Evolutionary conservation across 2,329 filamentous ascomycete species (phyloP).

Genomic region (Fusarium buxicola): DNA sequence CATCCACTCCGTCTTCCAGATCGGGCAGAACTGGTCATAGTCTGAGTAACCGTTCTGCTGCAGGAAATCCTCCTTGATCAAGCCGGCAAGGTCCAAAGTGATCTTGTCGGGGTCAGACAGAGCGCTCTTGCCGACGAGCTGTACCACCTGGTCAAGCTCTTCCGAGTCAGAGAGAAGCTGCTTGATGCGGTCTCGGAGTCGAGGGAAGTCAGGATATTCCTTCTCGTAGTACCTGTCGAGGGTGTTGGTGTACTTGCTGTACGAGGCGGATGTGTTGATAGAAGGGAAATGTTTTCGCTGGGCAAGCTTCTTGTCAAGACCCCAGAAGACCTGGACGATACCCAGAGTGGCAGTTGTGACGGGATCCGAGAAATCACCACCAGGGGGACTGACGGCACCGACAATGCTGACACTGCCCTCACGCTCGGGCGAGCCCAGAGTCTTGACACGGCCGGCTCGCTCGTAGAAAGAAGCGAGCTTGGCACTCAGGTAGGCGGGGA

Average conservation of each 20-base stretch:
- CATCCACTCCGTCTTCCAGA: constrained; percentile 99
- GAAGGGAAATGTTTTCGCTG: constrained; percentile 99
- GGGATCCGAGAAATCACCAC: constrained; percentile 99
- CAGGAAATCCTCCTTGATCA: constrained; percentile 98
- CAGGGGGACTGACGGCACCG: constrained; percentile 94
- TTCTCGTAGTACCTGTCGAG: constrained; percentile 96
- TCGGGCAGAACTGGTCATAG: constrained; percentile 98
- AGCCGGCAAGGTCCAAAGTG: constrained; percentile 87
- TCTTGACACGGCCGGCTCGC: constrained; percentile 87
- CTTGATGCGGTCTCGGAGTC: constrained; percentile 91
- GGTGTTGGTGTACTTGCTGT: constrained; percentile 93
- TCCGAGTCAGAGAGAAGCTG: constrained; percentile 95
- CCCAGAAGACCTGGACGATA: constrained; percentile 99
- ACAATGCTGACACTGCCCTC: constrained; percentile 96
- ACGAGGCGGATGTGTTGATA: constrained; percentile 93
- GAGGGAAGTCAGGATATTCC: constrained; percentile 92
- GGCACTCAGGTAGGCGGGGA: constrained; percentile 95
- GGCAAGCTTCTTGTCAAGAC: constrained; percentile 98
- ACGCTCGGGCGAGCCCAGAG: constrained; percentile 89
- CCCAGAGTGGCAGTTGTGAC: constrained; percentile 92
- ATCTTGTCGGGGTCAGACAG: constrained; percentile 98
- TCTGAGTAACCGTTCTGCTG: constrained; percentile 99
- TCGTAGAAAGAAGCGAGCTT: constrained; percentile 99
- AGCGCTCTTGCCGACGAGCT: constrained; percentile 97
- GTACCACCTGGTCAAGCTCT: constrained; percentile 97